Percentiles rank a stretch among this genome's conserved stretches.
Evolutionary conservation across 2,329 filamentous ascomycete genomes (phyloP).

Genomic region (Elsinoe fawcettii): DNA sequence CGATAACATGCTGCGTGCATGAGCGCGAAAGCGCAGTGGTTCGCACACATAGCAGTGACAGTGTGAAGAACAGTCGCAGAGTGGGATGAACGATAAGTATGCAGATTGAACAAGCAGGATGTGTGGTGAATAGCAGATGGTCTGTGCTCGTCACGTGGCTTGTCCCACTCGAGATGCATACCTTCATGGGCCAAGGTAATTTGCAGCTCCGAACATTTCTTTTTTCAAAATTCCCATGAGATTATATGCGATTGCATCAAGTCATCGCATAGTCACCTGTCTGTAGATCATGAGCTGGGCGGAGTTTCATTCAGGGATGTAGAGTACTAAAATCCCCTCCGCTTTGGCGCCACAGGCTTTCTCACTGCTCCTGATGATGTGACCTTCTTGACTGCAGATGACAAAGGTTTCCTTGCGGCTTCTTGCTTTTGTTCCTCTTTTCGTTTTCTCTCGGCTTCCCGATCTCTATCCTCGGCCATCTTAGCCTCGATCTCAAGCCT

Average conservation of each 20-base stretch:
- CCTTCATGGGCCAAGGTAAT: too few species aligned
- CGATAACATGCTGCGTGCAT: too few species aligned
- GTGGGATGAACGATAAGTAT: neutral
- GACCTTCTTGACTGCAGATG: slow-evolving; percentile 28
- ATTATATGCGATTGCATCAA: too few species aligned
- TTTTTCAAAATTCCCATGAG: too few species aligned
- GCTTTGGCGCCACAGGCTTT: slow-evolving; percentile 25
- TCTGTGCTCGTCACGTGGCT: neutral
- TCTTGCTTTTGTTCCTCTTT: slow-evolving; percentile 29
- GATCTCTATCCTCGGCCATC: slow-evolving; percentile 78
- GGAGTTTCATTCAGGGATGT: neutral
- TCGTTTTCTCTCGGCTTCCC: slow-evolving; percentile 49
- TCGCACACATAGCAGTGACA: too few species aligned
- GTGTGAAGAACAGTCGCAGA: too few species aligned
- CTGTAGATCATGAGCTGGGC: too few species aligned
- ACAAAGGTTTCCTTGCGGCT: slow-evolving; percentile 24
- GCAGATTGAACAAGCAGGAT: neutral
- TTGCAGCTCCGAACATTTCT: too few species aligned
- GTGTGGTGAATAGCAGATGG: neutral
- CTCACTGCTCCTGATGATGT: slow-evolving; percentile 33
- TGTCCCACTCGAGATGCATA: neutral
- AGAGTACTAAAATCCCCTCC: slow-evolving; percentile 15
- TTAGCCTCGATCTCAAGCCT: slow-evolving; percentile 89
- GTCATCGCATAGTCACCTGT: too few species aligned
- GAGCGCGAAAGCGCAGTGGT: too few species aligned